Evolutionary conservation across 2,329 filamentous ascomycete genomes (phyloP), one percentile per base, ranked within the genome.

Genomic region (Lasiodiplodia gonubiensis): DNA sequence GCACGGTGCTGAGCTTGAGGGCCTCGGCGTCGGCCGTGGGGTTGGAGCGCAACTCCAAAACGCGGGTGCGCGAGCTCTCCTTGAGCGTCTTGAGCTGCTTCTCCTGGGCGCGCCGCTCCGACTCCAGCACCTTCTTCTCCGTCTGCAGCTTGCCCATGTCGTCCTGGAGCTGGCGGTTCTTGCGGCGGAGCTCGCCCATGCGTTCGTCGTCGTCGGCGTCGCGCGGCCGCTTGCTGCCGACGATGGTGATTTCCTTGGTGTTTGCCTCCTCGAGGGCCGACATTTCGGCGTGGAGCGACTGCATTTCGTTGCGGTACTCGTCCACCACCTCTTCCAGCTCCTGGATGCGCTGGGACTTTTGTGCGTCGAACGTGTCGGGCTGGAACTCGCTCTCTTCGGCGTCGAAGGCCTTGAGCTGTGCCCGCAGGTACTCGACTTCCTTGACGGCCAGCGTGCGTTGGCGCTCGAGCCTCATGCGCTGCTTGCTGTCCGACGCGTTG

Each of bases 371-470:
- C 52, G 87, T 89, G 39, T 93, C 92, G 0, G 92, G 88, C 66
- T 94, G 89, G 81, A 97, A 91, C 0, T 94, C 94, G 64, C 89
- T 88, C 73, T 98, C 94, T 78, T 99, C 95, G 0, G 88, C 87
- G 74, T 98, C 92, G 69, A 96, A 81, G 0, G 92, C 90, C 80
- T 94, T 94, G 66, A 98, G 85, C 78, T 99, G 95, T 0, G 93
- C 94, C 25, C 95, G 91, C 7, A 99, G 86, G 76, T 97, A 97
- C 72, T 97, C 94, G 0, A 95, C 92, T 77, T 99, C 96, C 75
- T 97, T 97, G 27, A 93, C 85, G 0, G 94, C 93, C 8, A 99
- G 85, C 0, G 86, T 88, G 68, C 92, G 91, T 76, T 98, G 94
- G 68, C 95, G 86, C 73, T 99, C 94, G 0, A 97, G 82, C 37